Base-by-base conservation (phyloP, 2,329 filamentous ascomycete genomes). In the Claviceps digitariae region DNA sequence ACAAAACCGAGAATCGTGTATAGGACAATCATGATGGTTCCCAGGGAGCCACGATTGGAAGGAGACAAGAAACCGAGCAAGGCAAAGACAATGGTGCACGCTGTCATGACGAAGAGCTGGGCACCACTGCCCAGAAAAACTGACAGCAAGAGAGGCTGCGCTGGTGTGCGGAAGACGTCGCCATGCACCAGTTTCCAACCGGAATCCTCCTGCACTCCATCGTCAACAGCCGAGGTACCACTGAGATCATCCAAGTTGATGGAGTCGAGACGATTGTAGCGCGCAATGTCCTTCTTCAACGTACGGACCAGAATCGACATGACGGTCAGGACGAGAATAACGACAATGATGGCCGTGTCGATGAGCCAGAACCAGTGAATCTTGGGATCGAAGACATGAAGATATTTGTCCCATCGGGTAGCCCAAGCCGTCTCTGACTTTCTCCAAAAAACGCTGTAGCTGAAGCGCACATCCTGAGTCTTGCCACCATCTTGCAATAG, bases 321-420 rank as follows among this genome's bases (percentile, higher is more conserved):
- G 58, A 98, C 93, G 62, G 93, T 95, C 47, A 90, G 81, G 38
- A 91, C 84, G 43, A 97, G 76, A 69, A 97, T 93, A 49, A 95
- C 78, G 50, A 98, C 90, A 57, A 98, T 95, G 46, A 97, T 83
- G 50, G 93, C 87, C 38, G 90, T 96, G 70, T 95, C 95, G 71
- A 97, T 87, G 50, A 98, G 82, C 55, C 90, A 96, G 74, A 97
- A 95, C 93, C 93, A 98, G 69, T 98, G 93, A 62, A 98, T 97
- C 74, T 93, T 94, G 51, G 93, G 90, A 67, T 97, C 90, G 65
- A 90, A 94, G 31, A 98, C 91, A 64, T 97, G 91, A 38, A 98
- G 78, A 66, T 97, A 97, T 71, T 95, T 97, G 75, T 98, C 93
- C 93, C 93, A 98, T 58, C 93, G 82, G 13, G 93, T 98, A 29